Evolutionary conservation across 148 eudicot genomes (phyloP).

Genomic region (Oxyria digyna): DNA sequence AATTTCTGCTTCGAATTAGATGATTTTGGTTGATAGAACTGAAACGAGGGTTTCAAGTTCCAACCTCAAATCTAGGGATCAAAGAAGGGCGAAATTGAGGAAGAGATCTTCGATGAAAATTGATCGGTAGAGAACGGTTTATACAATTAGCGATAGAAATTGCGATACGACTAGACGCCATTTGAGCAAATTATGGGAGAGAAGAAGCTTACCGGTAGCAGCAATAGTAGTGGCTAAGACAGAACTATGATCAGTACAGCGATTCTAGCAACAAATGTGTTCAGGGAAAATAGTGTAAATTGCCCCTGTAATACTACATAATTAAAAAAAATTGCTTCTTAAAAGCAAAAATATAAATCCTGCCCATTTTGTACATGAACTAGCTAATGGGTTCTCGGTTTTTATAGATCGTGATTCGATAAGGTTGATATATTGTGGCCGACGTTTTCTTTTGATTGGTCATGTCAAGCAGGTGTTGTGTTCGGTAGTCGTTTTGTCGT

Average conservation of each 20-base stretch:
- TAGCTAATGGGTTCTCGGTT: too few species aligned
- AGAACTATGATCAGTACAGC: neutral
- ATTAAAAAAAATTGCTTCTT: neutral
- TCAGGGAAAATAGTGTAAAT: neutral
- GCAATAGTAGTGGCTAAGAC: neutral
- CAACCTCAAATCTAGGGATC: conserved; percentile 10
- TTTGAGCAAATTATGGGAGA: neutral
- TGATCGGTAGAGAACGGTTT: neutral
- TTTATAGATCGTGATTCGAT: too few species aligned
- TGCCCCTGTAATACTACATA: neutral
- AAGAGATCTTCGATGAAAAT: neutral
- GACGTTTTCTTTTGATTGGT: too few species aligned
- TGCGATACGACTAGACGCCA: neutral
- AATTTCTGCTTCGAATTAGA: neutral
- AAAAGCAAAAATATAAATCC: neutral
- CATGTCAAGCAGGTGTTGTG: too few species aligned
- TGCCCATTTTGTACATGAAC: neutral
- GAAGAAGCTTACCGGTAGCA: neutral
- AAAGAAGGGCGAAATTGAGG: neutral
- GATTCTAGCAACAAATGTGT: neutral
- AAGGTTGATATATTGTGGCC: too few species aligned
- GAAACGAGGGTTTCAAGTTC: conserved; percentile 7
- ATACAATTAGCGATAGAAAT: neutral
- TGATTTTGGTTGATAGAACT: conserved; percentile 2
- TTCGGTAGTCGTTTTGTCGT: too few species aligned